Conservation (phyloP, 306 rosid species). For the Elaeagnus macrophylla region DNA sequence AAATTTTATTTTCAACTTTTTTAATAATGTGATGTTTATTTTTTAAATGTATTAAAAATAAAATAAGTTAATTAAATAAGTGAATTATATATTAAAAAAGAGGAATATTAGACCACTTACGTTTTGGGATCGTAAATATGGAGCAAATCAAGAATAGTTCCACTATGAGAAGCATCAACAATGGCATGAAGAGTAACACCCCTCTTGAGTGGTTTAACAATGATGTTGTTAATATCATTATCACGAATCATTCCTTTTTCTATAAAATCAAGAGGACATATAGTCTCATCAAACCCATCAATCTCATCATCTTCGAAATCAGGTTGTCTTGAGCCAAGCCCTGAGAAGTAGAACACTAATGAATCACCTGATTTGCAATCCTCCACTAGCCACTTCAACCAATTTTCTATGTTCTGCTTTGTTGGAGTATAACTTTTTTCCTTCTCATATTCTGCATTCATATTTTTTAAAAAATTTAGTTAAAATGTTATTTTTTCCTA, state of each 20-base stretch:
- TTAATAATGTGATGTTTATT: too few relatives aligned
- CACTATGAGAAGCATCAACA: constrained; percentile 81
- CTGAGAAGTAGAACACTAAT: constrained; percentile 82
- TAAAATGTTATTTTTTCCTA: too few relatives aligned
- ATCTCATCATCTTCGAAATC: constrained; percentile 51
- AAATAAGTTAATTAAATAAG: too few relatives aligned
- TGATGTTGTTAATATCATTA: constrained; percentile 44
- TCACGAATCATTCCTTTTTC: constrained; percentile 58
- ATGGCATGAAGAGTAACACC: constrained; percentile 71
- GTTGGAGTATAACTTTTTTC: constrained; percentile 35
- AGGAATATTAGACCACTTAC: constrained; percentile 17
- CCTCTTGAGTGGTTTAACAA: constrained; percentile 60
- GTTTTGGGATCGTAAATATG: constrained; percentile 26
- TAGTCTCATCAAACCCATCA: constrained; percentile 67
- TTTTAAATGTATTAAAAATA: too few relatives aligned
- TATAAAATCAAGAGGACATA: constrained; percentile 59
- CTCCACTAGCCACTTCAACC: constrained; percentile 70
- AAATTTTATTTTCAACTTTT: too few relatives aligned
- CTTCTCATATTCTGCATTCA: constrained; percentile 33
- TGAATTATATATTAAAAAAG: too few relatives aligned
- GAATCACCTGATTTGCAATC: constrained; percentile 50
- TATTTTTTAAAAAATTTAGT: too few relatives aligned
- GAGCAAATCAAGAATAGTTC: constrained; percentile 68
- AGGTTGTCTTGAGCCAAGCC: constrained; percentile 62
- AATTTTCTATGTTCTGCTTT: constrained; percentile 49